Evolutionary conservation across 345 rosid genomes (phyloP), one percentile per base, ranked within the genome.

Genomic region (Hevea brasiliensis): DNA sequence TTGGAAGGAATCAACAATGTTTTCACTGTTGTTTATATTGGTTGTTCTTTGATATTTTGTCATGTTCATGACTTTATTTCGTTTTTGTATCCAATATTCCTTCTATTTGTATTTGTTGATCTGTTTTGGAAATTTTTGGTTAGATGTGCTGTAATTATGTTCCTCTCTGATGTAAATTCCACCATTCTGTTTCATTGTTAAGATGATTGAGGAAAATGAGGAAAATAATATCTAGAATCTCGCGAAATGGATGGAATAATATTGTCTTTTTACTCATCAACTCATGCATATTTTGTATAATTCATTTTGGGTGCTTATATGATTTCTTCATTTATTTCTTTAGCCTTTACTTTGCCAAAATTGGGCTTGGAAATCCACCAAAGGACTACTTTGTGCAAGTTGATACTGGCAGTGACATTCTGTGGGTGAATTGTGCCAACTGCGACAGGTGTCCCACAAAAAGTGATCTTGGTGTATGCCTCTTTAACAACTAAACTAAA

Each of bases 341-440:
- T 71, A 94, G 98, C 82, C 87, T 94, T 57, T 94, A 92, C 84
- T 94, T 79, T 69, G 83, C 95, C 7, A 84, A 76, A 79, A 85
- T 92, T 76, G 87, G 86, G 60, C 74, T 94, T 1, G 98, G 97
- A 56, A 76, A 77, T 14, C 98, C 98, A 40, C 63, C 97, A 61
- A 83, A 84, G 76, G 95, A 92, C 35, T 89, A 85, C 72, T 84
- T 78, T 45, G 98, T 94, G 50, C 98, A 94, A 85, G 91, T 94
- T 65, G 98, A 94, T 61, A 92, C 97, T 12, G 97, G 98, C 71
- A 94, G 97, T 79, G 98, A 94, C 82, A 81, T 88, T 78, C 82
- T 94, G 7, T 94, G 98, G 98, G 89, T 94, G 55, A 94, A 92
- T 74, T 89, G 97, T 48, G 76, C 48, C 24, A 90, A 81, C 13